Base-by-base conservation (phyloP, 179 eudicot genomes). In the Carnegiea gigantea region DNA sequence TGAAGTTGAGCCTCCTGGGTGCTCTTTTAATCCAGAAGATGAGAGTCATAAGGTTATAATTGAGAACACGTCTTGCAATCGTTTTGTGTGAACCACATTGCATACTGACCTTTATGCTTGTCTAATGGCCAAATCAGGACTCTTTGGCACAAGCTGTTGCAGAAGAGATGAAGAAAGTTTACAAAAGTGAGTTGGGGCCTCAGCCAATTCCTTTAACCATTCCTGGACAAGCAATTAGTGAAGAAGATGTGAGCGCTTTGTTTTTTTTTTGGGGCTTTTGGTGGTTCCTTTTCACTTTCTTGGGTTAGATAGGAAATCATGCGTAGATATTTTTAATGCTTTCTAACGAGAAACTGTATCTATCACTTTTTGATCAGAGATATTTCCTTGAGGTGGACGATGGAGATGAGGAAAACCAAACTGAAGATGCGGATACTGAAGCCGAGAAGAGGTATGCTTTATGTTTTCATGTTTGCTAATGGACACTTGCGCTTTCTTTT, bases 81-180 rank as follows among this genome's bases (percentile, higher is more conserved):
- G 18, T 71, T 78, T 77, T 10, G 17, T 49, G 28, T 72, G 53
- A 57, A 40, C 46, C 18, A 64, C 51, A 26, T 71, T 71, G 21
- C 30, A 12, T 43, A 26, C 28, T 46, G 38, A 79, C 68, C 12
- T 36, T 46, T 68, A 77, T 48, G 20, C 43, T 76, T 46, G 26
- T 68, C 51, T 62, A 24, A 33, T 64, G 79, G 51, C 18, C 48
- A 75, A 71, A 65, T 62, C 86, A 96, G 99, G 98, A 96, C 84
- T 89, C 94, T 2, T 83, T 96, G 83, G 98, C 98, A 65, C 87
- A 79, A 86, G 99, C 99, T 80, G 98, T 95, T 43, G 99, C 99
- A 78, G 97, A 92, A 83, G 98, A 96, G 82, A 96, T 96, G 99
- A 95, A 89, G 86, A 96, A 96, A 86, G 80, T 94, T 23, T 94